Evolutionary conservation across 768 basidiomycete genomes (phyloP).

Genomic region (Cystofilobasidium capitatum): DNA sequence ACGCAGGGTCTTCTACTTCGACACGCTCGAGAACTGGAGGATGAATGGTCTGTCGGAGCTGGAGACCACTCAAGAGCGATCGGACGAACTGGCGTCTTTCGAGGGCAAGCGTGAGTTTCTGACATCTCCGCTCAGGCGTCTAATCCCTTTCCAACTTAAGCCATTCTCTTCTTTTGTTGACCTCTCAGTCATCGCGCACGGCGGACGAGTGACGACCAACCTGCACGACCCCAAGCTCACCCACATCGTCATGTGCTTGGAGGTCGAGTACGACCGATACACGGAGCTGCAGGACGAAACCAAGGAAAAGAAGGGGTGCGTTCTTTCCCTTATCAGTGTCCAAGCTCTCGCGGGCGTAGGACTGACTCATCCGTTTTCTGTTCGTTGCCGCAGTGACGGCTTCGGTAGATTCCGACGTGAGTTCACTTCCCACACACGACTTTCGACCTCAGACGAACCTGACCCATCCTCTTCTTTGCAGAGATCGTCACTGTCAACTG

Average conservation of each 20-base stretch:
- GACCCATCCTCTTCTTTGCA: too few relatives aligned
- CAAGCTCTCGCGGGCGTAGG: not conserved
- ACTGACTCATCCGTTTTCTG: too few relatives aligned
- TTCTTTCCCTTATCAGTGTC: not conserved
- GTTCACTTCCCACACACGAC: not conserved
- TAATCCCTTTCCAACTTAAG: not conserved
- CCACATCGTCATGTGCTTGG: conserved; percentile 56
- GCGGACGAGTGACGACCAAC: conserved; percentile 56
- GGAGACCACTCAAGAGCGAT: not conserved
- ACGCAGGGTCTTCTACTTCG: conserved; percentile 74
- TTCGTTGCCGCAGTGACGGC: too few relatives aligned
- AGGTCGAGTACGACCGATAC: not conserved
- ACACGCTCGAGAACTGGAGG: conserved; percentile 63
- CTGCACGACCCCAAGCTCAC: conserved; percentile 71
- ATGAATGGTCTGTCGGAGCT: conserved; percentile 49
- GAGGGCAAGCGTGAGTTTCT: not conserved
- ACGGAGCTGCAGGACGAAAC: not conserved
- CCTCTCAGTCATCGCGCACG: conserved; percentile 50
- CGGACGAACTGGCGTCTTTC: not conserved
- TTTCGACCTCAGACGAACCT: too few relatives aligned
- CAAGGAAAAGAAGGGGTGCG: not conserved
- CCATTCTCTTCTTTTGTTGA: not conserved
- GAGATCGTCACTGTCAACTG: not conserved
- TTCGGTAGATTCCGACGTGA: too few relatives aligned
- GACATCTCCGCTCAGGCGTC: not conserved